Base-by-base conservation (phyloP, 305 asterid genomes). In the Fraxinus baroniana region DNA sequence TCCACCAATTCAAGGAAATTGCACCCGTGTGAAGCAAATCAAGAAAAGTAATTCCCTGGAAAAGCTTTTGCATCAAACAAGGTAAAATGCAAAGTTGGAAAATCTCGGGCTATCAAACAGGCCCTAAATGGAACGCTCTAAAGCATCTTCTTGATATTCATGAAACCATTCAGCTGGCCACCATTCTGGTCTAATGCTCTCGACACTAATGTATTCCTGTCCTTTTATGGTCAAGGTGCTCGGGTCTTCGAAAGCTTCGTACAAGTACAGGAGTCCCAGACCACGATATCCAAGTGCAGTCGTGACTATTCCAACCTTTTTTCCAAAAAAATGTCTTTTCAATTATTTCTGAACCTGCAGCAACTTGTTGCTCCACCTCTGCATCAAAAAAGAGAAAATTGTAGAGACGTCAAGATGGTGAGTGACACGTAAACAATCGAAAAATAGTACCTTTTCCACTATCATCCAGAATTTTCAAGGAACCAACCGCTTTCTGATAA, bases 121-220 rank as follows among this genome's bases (percentile, higher is more conserved):
- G 26, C 26, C 26, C 26, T 24, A 24, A 24, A 30, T 30, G 68
- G 39, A 79, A 80, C 20, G 41, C n/a, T n/a, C 88, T 90, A 91
- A 8, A 64, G 88, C 85, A 55, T 79, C 86, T 36, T 79, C 82
- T 78, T 89, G 87, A 76, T 85, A 83, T 78, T 85, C 90, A 5
- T 46, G 81, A 68, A 64, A 79, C 99, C 97, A 95, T 85, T 91
- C 93, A 20, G 88, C 78, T 10, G 97, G 99, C 99, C 99, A 95
- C 99, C 99, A 95, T 32, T 94, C 86, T 15, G 98, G 98, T 83
- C 85, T 84, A 75, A 84, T 79, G 72, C 91, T 84, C 89, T 94
- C 90, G 32, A 90, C 90, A n/a, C 86, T 87, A 66, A 95, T 86
- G 80, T 91, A 94, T 83, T 92, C 94, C 17, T 71, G 87, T 13